A percentile compares a stretch with the other conserved stretches of the same genome.
phyloP scores from a whole-genome alignment of 768 basidiomycete genomes.

The Boletus barrowsii region DNA sequence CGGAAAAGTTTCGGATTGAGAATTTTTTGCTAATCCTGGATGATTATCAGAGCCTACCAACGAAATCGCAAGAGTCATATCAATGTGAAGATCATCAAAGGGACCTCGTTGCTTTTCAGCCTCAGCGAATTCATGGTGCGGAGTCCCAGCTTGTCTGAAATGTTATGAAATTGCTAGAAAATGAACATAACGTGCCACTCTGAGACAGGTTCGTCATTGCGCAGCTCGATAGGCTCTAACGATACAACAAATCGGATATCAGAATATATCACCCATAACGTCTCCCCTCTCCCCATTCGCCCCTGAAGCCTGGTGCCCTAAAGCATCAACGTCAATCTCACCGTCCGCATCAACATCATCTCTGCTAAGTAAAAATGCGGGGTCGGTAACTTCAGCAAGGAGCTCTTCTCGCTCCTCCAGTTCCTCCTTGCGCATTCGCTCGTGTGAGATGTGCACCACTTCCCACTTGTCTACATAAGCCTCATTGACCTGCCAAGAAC shows the following conservation, averaged over 20 bases:
- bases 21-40: neutral
- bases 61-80: no score
- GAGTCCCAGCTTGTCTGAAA: no score
- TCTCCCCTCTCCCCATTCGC: constrained; percentile 46
- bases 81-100: no score
- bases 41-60: neutral
- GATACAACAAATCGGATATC: constrained; percentile 4
- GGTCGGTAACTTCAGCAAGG: constrained; percentile 75
- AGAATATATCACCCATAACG: constrained; percentile 35
- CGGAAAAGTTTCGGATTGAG: neutral
- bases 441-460: constrained; percentile 69
- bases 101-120: neutral
- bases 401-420: constrained; percentile 76
- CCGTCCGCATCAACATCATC: constrained; percentile 60
- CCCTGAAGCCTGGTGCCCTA: constrained; percentile 53
- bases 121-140: neutral
- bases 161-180: neutral
- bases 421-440: constrained; percentile 70
- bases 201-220: neutral
- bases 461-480: constrained; percentile 81
- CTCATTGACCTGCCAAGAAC: constrained; percentile 53
- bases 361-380: constrained; percentile 46
- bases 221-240: neutral
- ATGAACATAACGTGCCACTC: neutral
- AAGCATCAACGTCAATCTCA: constrained; percentile 50